These are phyloP conservation scores for Camellia granthamiana DNA, from an alignment of 148 eudicot genomes.

Conservation along the genomic window DNA sequence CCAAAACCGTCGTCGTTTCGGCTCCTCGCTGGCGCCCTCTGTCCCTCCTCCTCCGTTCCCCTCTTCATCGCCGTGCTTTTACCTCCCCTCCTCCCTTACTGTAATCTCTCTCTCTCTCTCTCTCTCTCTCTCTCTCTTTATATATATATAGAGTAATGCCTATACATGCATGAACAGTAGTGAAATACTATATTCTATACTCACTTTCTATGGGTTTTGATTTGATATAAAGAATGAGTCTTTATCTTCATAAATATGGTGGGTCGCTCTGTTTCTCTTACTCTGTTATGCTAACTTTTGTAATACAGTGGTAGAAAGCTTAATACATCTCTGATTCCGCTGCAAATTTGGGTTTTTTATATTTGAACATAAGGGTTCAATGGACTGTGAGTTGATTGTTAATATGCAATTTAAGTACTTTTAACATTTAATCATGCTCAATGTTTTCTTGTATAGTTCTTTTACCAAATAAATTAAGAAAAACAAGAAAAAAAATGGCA, in stretches of 20 bases:
- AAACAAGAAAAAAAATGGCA: no score
- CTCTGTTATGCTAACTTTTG: not conserved
- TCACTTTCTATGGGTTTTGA: no score
- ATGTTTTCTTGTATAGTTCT: not conserved
- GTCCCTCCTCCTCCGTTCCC: slow-evolving; percentile 28
- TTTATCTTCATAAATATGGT: no score
- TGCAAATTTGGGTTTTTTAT: not conserved
- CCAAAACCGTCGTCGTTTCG: slow-evolving; percentile 31
- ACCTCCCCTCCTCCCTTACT: slow-evolving; percentile 13
- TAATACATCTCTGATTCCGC: not conserved
- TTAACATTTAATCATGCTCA: not conserved
- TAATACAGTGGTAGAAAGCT: not conserved
- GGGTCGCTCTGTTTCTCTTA: no score
- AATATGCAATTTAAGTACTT: not conserved
- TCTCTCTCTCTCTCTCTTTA: not conserved
- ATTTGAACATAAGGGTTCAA: not conserved
- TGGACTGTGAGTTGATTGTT: not conserved
- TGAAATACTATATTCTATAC: no score
- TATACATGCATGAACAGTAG: no score
- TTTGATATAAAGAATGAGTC: no score
- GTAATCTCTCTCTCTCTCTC: slow-evolving; percentile 12
- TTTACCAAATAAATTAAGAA: not conserved
- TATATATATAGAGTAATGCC: no score
- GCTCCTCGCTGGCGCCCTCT: slow-evolving; percentile 40
- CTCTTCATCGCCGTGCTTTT: slow-evolving; percentile 20